Evolutionary conservation across 345 rosid genomes (phyloP), one percentile per base, ranked within the genome.

Genomic region (Acer yangbiense): DNA sequence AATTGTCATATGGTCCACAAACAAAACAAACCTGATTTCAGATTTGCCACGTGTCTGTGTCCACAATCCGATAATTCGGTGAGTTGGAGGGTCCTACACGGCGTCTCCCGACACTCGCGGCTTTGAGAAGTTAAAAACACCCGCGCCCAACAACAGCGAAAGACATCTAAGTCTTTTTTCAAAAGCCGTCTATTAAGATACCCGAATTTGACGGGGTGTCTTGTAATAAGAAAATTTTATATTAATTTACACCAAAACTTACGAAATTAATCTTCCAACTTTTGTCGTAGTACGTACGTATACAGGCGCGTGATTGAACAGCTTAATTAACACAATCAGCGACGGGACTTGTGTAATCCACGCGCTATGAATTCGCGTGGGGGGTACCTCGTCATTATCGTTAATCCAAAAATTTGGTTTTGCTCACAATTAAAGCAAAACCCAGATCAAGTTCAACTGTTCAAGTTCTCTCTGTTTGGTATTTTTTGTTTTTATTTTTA

Each of bases 341-440:
- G 50, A 10, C 3, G 44, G 9, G 20, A 21, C 3, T 32, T 12
- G 4, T 69, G 71, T n/a, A 29, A 3, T 10, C 7, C 73, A 80
- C 77, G 68, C 76, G 73, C 79, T 9, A 20, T 57, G 1, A 50
- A 18, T 23, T 18, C 60, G 68, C 25, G 75, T 74, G 73, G 63
- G 3, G 3, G 44, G 23, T 50, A 7, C 61, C 12, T 29, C 11
- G 0, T 71, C 5, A 66, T 23, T 43, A 70, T 20, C 65, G 32
- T 46, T 27, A 17, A 3, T 55, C 17, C 14, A 7, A 41, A 35
- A 54, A 78, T 57, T 67, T 43, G 75, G 63, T 55, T 21, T 76
- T 68, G 67, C 64, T 29, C 50, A 18, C 50, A 75, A 14, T 65
- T 65, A 74, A 74, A 65, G 78, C 65, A 75, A 75, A 27, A 9